phyloP scores from a whole-genome alignment of 2,329 filamentous ascomycete genomes.

The Aspergillus versicolor region DNA sequence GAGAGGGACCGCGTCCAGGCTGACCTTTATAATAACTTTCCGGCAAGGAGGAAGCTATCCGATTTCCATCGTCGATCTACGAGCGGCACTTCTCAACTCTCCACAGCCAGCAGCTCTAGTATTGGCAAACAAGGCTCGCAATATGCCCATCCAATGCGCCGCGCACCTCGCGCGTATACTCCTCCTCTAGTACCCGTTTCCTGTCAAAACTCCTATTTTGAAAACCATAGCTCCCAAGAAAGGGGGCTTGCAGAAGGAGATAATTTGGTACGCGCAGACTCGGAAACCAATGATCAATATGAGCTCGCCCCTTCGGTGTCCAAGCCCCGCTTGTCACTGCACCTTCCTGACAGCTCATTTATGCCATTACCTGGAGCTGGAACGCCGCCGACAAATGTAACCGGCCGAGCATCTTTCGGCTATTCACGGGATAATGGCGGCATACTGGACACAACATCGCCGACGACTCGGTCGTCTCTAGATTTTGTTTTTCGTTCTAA shows the following conservation, averaged over 20 bases:
- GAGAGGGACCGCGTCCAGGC: constrained; percentile 29
- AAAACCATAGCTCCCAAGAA: constrained; percentile 45
- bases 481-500: constrained; percentile 56
- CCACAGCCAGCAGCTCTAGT: constrained; percentile 46
- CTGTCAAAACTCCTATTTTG: constrained; percentile 49
- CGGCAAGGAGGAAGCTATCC: constrained; percentile 41
- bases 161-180: constrained; percentile 55
- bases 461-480: constrained; percentile 56
- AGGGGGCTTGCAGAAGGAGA: constrained; percentile 49
- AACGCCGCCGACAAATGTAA: constrained; percentile 54
- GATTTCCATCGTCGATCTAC: constrained; percentile 52
- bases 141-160: constrained; percentile 57
- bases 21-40: constrained; percentile 41
- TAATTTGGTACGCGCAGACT: constrained; percentile 13
- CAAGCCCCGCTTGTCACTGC: constrained; percentile 34
- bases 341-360: constrained; percentile 41
- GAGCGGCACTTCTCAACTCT: constrained; percentile 56
- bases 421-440: constrained; percentile 52
- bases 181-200: constrained; percentile 52
- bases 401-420: constrained; percentile 47
- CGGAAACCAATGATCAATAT: constrained; percentile 27
- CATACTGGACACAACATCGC: constrained; percentile 51
- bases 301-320: constrained; percentile 34
- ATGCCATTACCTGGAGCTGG: constrained; percentile 51
- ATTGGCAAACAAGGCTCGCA: constrained; percentile 50